A percentile compares a stretch with the other conserved stretches of the same genome.
Conservation (phyloP, 371 early-diverging fungal species). For the Funneliformis caledonium region DNA sequence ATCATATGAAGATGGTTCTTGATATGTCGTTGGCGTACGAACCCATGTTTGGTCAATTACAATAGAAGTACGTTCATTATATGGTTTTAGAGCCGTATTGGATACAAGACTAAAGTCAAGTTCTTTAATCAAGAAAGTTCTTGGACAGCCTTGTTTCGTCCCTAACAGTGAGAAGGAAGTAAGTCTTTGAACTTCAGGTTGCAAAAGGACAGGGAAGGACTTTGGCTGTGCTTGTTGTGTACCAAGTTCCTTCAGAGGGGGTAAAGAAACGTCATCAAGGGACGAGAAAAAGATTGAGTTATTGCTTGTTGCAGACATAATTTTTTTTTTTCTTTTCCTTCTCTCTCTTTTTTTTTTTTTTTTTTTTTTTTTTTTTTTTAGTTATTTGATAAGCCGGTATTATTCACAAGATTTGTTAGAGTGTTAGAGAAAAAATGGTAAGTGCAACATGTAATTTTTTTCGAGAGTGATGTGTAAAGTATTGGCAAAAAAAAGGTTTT, state of each 20-base stretch:
- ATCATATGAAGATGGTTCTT: not conserved
- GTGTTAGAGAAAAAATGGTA: too few relatives aligned
- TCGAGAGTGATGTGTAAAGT: not conserved
- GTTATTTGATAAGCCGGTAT: too few relatives aligned
- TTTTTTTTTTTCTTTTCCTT: too few relatives aligned
- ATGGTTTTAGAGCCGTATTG: not conserved
- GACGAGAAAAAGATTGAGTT: not conserved
- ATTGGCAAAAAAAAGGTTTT: not conserved
- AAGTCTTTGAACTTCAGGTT: not conserved
- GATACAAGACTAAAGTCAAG: not conserved
- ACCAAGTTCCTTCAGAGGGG: not conserved
- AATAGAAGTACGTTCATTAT: not conserved
- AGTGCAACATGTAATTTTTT: not conserved
- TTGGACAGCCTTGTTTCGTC: not conserved
- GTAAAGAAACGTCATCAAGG: not conserved
- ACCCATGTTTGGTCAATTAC: not conserved
- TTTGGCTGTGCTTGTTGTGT: not conserved
- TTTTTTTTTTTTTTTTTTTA: too few relatives aligned
- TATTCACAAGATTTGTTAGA: too few relatives aligned
- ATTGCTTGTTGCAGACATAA: not conserved
- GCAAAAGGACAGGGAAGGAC: not conserved
- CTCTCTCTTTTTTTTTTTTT: not conserved
- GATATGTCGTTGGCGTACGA: not conserved
- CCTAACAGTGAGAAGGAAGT: not conserved
- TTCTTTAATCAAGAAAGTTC: not conserved